Percentiles rank a stretch among this genome's conserved stretches.
Conservation (phyloP, 2,329 filamentous ascomycete genomes). For the Colletotrichum euphorbiae region DNA sequence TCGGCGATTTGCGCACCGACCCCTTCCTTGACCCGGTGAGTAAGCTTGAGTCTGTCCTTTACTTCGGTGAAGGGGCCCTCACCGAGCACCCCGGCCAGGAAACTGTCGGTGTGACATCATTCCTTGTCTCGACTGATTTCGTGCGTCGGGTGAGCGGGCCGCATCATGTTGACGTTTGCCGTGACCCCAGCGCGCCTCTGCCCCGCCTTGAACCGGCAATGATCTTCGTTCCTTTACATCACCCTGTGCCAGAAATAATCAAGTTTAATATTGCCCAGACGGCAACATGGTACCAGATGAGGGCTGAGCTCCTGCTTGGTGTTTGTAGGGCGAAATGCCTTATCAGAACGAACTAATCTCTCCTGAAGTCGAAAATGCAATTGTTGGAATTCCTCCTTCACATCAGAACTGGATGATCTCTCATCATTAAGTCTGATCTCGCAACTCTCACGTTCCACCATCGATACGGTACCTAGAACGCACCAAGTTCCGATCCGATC, state of each 20-base stretch:
- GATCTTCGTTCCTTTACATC: slow-evolving; percentile 34
- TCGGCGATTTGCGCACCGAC: not conserved
- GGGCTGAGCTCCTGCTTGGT: not conserved
- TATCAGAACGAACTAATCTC: slow-evolving; percentile 16
- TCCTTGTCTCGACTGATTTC: slow-evolving; percentile 26
- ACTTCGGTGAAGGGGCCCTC: not conserved
- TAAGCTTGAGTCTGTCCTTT: not conserved
- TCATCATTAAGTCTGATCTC: slow-evolving; percentile 4
- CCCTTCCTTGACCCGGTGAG: slow-evolving; percentile 12
- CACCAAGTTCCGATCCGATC: slow-evolving; percentile 8
- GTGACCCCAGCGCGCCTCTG: slow-evolving; percentile 25
- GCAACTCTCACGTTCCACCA: slow-evolving; percentile 4
- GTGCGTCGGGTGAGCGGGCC: slow-evolving; percentile 9
- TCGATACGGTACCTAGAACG: not conserved
- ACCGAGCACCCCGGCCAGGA: slow-evolving; percentile 9
- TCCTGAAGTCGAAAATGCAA: not conserved
- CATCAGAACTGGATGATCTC: not conserved
- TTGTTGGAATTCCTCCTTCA: not conserved
- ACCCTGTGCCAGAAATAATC: slow-evolving; percentile 15
- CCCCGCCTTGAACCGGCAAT: slow-evolving; percentile 1
- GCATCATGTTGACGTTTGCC: slow-evolving; percentile 38
- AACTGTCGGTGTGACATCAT: slow-evolving; percentile 33
- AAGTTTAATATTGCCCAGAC: slow-evolving; percentile 32
- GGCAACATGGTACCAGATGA: slow-evolving; percentile 4
- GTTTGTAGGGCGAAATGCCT: not conserved